These are phyloP conservation scores for Yamadazyma dushanensis DNA, from an alignment of 1,139 yeast genomes.

Conservation along the genomic window DNA sequence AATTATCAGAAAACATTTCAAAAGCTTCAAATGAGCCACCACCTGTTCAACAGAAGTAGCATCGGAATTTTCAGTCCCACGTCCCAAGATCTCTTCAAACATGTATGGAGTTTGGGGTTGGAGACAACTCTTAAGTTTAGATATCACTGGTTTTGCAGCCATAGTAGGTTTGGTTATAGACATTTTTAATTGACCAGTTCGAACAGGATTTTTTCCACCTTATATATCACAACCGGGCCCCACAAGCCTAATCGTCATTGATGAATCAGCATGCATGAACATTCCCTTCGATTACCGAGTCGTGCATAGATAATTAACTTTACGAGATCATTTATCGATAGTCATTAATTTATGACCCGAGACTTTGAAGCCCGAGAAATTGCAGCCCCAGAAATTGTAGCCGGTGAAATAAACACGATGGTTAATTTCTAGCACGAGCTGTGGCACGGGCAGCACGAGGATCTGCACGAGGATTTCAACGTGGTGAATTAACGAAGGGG, in stretches of 20 bases:
- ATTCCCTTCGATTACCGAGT: neutral
- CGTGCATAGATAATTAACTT: neutral
- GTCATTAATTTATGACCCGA: too few species aligned
- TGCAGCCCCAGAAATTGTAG: neutral
- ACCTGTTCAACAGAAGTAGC: slow-evolving; percentile 20
- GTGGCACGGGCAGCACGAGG: too few species aligned
- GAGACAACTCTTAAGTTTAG: neutral
- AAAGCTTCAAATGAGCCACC: slow-evolving; percentile 32
- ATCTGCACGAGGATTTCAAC: too few species aligned
- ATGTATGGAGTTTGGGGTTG: neutral
- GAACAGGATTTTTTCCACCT: neutral
- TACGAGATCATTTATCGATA: slow-evolving; percentile 1
- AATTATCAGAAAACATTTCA: slow-evolving; percentile 28
- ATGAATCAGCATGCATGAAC: neutral
- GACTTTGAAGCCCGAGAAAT: too few species aligned
- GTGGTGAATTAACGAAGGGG: too few species aligned
- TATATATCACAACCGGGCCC: too few species aligned
- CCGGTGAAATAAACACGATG: neutral
- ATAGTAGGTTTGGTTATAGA: slow-evolving; percentile 1
- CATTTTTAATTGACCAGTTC: neutral
- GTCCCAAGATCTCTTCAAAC: neutral
- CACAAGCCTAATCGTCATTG: too few species aligned
- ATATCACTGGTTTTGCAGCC: slow-evolving; percentile 1
- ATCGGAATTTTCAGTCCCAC: neutral
- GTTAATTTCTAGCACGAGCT: too few species aligned